Base-by-base conservation (phyloP, 1,284 basidiomycete genomes). In the Ganoderma sinense region DNA sequence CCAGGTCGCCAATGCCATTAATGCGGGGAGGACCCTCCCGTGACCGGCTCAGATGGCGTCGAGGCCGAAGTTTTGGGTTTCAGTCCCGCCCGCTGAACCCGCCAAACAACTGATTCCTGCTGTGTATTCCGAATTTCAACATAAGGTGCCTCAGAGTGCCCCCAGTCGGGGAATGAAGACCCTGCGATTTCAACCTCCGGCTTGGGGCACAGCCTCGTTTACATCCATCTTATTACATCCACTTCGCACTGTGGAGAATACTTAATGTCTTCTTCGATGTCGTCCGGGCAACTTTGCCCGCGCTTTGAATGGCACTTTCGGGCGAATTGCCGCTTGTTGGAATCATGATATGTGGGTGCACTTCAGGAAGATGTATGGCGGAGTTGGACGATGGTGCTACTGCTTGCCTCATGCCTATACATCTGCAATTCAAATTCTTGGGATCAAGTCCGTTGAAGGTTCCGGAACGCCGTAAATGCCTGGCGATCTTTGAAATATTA, bases 1-100 rank as follows among this genome's bases (percentile, higher is more conserved):
- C 73, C 87, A 90, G 75, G 90, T 93, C 20, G 91, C 90, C 8
- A 88, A 88, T 71, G 91, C 91, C 2, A 92, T 92, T 74, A 92
- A 93, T 70, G 78, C 86, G 10, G 91, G 91, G 20, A 82, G 81
- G 65, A 83, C 81, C 0, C 80, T 93, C 26, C 91, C 91, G 66
- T 93, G 82, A 88, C 36, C 36, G 6, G 10, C 10, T 59, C 20
- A 33, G 7, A 11, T n/a, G 23, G 11, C 4, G 48, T 14, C 23
- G 20, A 51, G 48, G 48, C 26, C 48, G 23, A 26, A 13, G n/a
- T 26, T 13, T 23, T 51, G 14, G n/a, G 45, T 23, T 13, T 13
- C 8, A 48, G 10, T 4, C 45, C n/a, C 45, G 45, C 45, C 8
- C 8, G 45, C 23, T n/a, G n/a, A 48, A 48, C 45, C 8, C 8